These are phyloP conservation scores for Leptosphaerulina australis DNA, from an alignment of 2,329 filamentous ascomycete genomes.

Conservation along the genomic window DNA sequence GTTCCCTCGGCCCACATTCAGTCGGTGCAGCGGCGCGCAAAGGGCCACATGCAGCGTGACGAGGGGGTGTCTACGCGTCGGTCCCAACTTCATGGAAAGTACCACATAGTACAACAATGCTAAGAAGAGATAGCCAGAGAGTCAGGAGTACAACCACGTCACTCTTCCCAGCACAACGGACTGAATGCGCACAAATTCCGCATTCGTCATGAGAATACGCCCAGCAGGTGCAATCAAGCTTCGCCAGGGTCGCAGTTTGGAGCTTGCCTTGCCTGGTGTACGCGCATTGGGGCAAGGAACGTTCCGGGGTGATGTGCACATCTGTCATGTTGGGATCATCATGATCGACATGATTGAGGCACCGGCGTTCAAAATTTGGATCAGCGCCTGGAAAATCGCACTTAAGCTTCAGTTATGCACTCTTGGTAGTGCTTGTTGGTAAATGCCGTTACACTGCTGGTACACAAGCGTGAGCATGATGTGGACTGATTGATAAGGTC, in stretches of 20 bases:
- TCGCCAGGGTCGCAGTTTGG: background rate
- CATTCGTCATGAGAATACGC: background rate
- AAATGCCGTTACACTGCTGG: background rate
- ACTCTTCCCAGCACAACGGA: background rate
- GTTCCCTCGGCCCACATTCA: constrained; percentile 1
- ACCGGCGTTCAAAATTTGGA: too few species aligned
- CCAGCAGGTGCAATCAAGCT: background rate
- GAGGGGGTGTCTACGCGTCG: background rate
- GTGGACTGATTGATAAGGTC: background rate
- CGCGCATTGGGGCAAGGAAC: too few species aligned
- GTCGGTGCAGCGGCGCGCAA: background rate
- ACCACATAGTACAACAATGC: background rate
- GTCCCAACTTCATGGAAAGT: background rate
- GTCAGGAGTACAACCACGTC: background rate
- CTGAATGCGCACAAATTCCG: background rate
- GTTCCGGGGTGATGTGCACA: too few species aligned
- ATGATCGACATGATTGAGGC: too few species aligned
- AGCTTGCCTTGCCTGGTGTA: background rate
- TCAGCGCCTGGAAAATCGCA: too few species aligned
- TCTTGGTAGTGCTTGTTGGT: background rate
- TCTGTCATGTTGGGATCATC: too few species aligned
- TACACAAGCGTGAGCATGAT: too few species aligned
- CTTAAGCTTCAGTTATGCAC: too few species aligned
- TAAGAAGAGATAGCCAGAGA: background rate
- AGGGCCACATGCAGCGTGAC: constrained; percentile 4